A percentile compares a stretch with the other conserved stretches of the same genome.
Conservation (phyloP, 2,329 filamentous ascomycete species). For the Pseudocercospora eumusae region DNA sequence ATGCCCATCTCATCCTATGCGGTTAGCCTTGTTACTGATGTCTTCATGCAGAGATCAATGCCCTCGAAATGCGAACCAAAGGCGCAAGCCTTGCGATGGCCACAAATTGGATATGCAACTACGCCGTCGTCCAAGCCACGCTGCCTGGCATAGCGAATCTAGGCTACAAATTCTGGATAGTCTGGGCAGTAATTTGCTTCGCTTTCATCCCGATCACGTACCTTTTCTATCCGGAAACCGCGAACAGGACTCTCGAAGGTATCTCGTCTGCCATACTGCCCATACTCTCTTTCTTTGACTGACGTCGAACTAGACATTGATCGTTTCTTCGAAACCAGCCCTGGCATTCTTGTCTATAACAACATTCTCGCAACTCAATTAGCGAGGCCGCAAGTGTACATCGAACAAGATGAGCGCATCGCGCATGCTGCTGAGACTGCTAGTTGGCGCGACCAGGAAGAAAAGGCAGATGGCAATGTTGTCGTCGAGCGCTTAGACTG, state of each 20-base stretch:
- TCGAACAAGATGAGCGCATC: slow-evolving; percentile 29
- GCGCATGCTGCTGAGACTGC: slow-evolving; percentile 20
- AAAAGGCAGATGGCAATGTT: slow-evolving; percentile 18
- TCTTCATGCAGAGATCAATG: slow-evolving; percentile 30
- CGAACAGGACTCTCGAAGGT: slow-evolving; percentile 49
- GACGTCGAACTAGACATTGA: slow-evolving; percentile 6
- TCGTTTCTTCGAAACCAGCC: slow-evolving; percentile 41
- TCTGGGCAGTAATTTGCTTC: slow-evolving; percentile 58
- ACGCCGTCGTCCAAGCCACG: slow-evolving; percentile 36
- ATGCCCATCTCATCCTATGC: not conserved
- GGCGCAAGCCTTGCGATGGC: slow-evolving; percentile 43
- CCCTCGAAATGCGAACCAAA: slow-evolving; percentile 33
- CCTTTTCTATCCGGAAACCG: slow-evolving; percentile 58
- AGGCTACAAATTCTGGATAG: slow-evolving; percentile 56
- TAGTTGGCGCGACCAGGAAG: not conserved
- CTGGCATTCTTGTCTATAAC: slow-evolving; percentile 24
- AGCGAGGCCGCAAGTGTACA: slow-evolving; percentile 24
- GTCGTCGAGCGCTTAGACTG: slow-evolving; percentile 20
- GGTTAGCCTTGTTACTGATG: too few relatives aligned
- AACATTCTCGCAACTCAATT: slow-evolving; percentile 29
- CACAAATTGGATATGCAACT: slow-evolving; percentile 54
- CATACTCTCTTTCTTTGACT: not conserved
- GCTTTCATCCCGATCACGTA: slow-evolving; percentile 55
- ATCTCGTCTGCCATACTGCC: slow-evolving; percentile 3
- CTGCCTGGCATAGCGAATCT: slow-evolving; percentile 44